Evolutionary conservation across 2,329 filamentous ascomycete genomes (phyloP).

Genomic region (Colletotrichum sp.): DNA sequence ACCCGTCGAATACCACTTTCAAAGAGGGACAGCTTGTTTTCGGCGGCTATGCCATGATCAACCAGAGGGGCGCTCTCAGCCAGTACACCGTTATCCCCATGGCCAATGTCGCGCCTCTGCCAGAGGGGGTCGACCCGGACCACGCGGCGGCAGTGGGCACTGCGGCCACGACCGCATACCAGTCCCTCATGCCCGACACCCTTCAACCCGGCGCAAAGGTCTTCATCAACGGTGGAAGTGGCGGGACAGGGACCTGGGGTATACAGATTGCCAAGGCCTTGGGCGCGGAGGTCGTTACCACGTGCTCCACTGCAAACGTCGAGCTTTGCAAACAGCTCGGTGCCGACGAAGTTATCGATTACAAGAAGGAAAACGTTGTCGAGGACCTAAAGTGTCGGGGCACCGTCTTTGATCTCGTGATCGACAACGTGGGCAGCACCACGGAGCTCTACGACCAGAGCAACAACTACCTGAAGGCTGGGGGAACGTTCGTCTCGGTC

Average conservation of each 20-base stretch:
- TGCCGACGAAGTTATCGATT: slow-evolving; percentile 41
- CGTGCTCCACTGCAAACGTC: slow-evolving; percentile 36
- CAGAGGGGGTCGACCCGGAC: slow-evolving; percentile 14
- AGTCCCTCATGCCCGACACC: slow-evolving; percentile 21
- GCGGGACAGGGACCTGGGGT: slow-evolving; percentile 38
- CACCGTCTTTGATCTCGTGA: slow-evolving; percentile 24
- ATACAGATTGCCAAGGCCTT: slow-evolving; percentile 40
- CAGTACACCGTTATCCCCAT: slow-evolving; percentile 19
- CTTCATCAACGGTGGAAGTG: slow-evolving; percentile 39
- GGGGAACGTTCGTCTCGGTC: slow-evolving; percentile 68
- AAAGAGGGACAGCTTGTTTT: slow-evolving; percentile 23
- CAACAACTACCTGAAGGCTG: slow-evolving; percentile 45
- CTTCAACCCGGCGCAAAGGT: slow-evolving; percentile 20
- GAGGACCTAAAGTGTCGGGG: slow-evolving; percentile 19
- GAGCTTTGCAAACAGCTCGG: slow-evolving; percentile 36
- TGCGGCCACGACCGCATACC: slow-evolving; percentile 25
- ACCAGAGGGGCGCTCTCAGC: slow-evolving; percentile 22
- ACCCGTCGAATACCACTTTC: background rate
- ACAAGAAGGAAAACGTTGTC: slow-evolving; percentile 24
- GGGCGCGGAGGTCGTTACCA: slow-evolving; percentile 36
- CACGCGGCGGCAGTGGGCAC: slow-evolving; percentile 26
- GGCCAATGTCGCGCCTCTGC: slow-evolving; percentile 10
- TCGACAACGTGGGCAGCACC: slow-evolving; percentile 28
- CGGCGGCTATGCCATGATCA: slow-evolving; percentile 7
- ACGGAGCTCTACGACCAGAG: slow-evolving; percentile 23